Evolutionary conservation across 768 basidiomycete genomes (phyloP), one percentile per base, ranked within the genome.

Genomic region (Mycena alexandri): DNA sequence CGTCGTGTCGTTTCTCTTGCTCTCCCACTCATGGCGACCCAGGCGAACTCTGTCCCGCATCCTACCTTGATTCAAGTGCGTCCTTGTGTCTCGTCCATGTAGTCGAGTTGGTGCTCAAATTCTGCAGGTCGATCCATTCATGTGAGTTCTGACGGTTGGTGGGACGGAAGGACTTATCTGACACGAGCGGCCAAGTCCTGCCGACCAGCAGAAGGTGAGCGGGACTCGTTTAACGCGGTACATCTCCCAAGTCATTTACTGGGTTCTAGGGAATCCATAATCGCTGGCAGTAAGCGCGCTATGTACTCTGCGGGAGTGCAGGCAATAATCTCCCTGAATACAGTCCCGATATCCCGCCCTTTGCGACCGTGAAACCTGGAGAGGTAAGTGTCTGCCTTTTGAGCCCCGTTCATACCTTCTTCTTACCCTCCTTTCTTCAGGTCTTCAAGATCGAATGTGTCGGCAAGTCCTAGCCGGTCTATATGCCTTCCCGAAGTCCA

Each of bases 361-460:
- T 86, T 41, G 86, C 78, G 0, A 87, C 86, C 0, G 89, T 90
- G 8, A 88, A 90, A 69, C 89, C 87, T 10, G 89, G 89, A 57
- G 79, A 90, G 71, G 87, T 83, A 52, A 67, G 76, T 61, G 10
- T 42, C n/a, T 17, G n/a, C n/a, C n/a, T n/a, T n/a, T n/a, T n/a
- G n/a, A n/a, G n/a, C n/a, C 9, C 25, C 34, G 21, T 1, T 29
- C 13, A n/a, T 16, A 11, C 22, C 11, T 67, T 64, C 13, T 64
- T 19, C 16, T 67, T 11, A 59, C 34, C 22, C 65, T 16, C 13
- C 17, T 33, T 56, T 53, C 13, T 21, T n/a, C 70, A 90, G 85
- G 86, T 87, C 5, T 93, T 93, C 82, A 91, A 90, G 63, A 75
- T 92, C 21, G 86, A 91, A 79, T 91, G 89, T 68, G 84, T 90